Evolutionary conservation across 257 asterid genomes (phyloP), one percentile per base, ranked within the genome.

Genomic region (Capsicum baccatum): DNA sequence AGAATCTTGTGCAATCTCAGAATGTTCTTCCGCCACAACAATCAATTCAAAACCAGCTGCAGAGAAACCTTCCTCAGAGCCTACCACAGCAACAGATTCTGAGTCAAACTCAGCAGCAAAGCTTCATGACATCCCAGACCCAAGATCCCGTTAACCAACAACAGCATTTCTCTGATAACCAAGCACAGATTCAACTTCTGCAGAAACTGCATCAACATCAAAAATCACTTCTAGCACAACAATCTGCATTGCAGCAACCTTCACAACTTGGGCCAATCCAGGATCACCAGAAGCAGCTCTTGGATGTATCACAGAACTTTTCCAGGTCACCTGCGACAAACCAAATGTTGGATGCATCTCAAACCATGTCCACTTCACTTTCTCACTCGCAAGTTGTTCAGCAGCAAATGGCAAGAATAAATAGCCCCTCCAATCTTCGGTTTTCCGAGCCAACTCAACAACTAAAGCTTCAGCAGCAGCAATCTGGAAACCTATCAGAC

Each of bases 211-310:
- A 91, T 47, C 97, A 93, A 59, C 21, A 58, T 16, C 97, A 92
- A 64, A 95, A 93, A 64, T 84, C 94, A 16, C 83, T 91, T 14
- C 80, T 90, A 69, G 90, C 92, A 1, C 99, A 93, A 81, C 94
- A 91, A 78, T 89, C 94, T 26, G 50, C 86, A 8, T 44, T 89
- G 66, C 95, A 84, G 85, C 93, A 79, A 84, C 86, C 93, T 17
- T 74, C 97, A 33, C 93, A 91, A 54, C 83, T 87, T 76, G 82
- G 64, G 82, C 8, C 64, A 78, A 9, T 1, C 92, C 88, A 56
- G 73, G 98, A 93, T 85, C 92, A 88, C 58, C 98, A 92, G 84
- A 93, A 96, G 91, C 94, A 89, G 89, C 84, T 88, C n/a, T 62
- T 85, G 8, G 97, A 92, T 83, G 54, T 66, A 33, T 82, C 79